phyloP scores from a whole-genome alignment of 768 basidiomycete genomes.

The Holtermannia corniformis region DNA sequence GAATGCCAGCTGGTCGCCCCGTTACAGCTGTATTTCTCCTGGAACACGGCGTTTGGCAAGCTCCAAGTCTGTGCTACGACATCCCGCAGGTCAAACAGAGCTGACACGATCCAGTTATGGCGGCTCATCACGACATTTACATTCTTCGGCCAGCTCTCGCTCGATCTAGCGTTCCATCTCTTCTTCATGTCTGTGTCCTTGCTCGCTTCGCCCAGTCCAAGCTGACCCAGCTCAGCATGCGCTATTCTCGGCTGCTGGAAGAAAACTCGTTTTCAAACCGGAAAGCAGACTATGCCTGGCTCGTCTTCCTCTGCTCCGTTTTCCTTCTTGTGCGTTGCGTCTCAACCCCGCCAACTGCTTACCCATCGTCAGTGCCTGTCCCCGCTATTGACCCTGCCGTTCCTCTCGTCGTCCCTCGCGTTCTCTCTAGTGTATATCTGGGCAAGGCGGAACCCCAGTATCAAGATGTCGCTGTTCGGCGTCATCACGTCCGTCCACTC shows the following conservation, averaged over 20 bases:
- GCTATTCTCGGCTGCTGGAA: constrained; percentile 92
- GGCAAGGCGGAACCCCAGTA: constrained; percentile 87
- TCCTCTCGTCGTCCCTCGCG: constrained; percentile 83
- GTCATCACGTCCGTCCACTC: constrained; percentile 54
- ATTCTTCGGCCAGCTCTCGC: constrained; percentile 85
- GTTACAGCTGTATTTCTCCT: constrained; percentile 85
- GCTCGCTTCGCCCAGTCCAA: neutral
- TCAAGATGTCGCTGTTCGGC: constrained; percentile 93
- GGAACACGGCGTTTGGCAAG: constrained; percentile 71
- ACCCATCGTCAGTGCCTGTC: constrained; percentile 55
- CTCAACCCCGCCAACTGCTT: neutral
- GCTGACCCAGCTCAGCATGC: constrained; percentile 83
- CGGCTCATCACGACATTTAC: constrained; percentile 82
- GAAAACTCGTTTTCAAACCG: constrained; percentile 88
- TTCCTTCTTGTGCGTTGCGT: constrained; percentile 67
- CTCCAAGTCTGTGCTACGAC: constrained; percentile 54
- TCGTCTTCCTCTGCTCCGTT: constrained; percentile 68
- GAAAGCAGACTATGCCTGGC: constrained; percentile 91
- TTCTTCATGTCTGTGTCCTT: constrained; percentile 81
- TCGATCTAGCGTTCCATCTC: constrained; percentile 93
- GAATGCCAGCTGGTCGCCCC: constrained; percentile 89
- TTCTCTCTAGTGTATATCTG: constrained; percentile 96
- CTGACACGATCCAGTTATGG: constrained; percentile 59
- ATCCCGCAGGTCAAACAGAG: constrained; percentile 1
- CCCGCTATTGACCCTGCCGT: constrained; percentile 80